Percentiles rank a stretch among this genome's conserved stretches.
Evolutionary conservation across 2,329 filamentous ascomycete genomes (phyloP).

Genomic region (Neoascochyta sp.): DNA sequence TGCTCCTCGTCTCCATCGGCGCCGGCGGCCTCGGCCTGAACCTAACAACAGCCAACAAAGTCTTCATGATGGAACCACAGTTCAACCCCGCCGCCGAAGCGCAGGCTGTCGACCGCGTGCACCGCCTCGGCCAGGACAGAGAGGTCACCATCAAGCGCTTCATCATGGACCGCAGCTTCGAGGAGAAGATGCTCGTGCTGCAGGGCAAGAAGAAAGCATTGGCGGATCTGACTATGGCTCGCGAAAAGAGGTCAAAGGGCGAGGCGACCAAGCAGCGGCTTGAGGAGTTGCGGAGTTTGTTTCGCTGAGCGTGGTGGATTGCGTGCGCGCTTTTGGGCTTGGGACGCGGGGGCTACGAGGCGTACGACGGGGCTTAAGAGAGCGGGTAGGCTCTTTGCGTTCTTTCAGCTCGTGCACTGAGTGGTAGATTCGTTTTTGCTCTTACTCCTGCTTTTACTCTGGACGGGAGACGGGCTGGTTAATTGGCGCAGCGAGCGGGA

Average conservation of each 20-base stretch:
- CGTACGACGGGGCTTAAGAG: too few relatives aligned
- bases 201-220: conserved; percentile 91
- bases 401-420: too few relatives aligned
- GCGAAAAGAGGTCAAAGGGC: conserved; percentile 53
- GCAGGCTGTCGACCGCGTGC: conserved; percentile 86
- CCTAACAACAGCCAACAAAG: conserved; percentile 76
- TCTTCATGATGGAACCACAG: conserved; percentile 97
- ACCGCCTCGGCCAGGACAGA: conserved; percentile 66
- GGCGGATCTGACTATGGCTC: conserved; percentile 66
- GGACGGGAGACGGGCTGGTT: too few relatives aligned
- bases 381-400: too few relatives aligned
- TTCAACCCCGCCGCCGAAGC: conserved; percentile 95
- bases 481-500: too few relatives aligned
- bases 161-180: conserved; percentile 86
- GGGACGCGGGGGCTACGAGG: too few relatives aligned
- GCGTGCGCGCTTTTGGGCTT: too few relatives aligned
- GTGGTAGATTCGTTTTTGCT: too few relatives aligned
- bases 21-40: conserved; percentile 91
- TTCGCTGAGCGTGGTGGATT: conserved; percentile 40
- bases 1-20: conserved; percentile 88
- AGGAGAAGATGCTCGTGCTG: conserved; percentile 86
- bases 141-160: conserved; percentile 82
- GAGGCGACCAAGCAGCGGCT: conserved; percentile 64
- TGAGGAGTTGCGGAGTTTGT: conserved; percentile 58
- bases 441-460: too few relatives aligned